A percentile compares a stretch with the other conserved stretches of the same genome.
Evolutionary conservation across 2,329 filamentous ascomycete species (phyloP).

Genomic region (Ophiostoma fasciatum): DNA sequence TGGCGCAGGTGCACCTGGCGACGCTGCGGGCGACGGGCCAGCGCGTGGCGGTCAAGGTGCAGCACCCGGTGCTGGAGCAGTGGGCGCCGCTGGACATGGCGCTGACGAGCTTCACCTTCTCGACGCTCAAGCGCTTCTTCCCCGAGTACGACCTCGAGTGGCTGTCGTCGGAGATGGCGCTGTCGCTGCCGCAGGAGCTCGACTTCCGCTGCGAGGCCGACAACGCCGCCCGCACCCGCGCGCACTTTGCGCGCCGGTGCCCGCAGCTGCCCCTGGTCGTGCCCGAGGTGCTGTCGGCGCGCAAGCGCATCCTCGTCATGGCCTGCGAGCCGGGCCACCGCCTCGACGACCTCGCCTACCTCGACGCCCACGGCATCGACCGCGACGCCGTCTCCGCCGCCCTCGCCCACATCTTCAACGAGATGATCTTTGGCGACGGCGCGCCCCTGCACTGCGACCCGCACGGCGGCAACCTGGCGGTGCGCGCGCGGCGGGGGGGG

Average conservation of each 20-base stretch:
- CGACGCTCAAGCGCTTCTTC: conserved; percentile 80
- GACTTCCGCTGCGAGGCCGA: conserved; percentile 76
- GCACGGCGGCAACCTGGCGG: conserved; percentile 89
- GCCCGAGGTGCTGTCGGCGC: conserved; percentile 79
- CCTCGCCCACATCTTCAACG: conserved; percentile 87
- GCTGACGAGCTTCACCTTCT: conserved; percentile 79
- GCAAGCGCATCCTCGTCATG: conserved; percentile 86
- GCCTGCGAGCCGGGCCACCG: conserved; percentile 77
- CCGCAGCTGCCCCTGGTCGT: conserved; percentile 71
- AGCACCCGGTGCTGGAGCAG: conserved; percentile 78
- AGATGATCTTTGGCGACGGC: conserved; percentile 91
- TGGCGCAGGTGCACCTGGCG: conserved; percentile 88
- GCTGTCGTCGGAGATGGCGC: conserved; percentile 86
- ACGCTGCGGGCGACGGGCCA: conserved; percentile 68
- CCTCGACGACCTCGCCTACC: conserved; percentile 74
- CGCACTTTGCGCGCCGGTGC: conserved; percentile 59
- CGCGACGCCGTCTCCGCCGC: conserved; percentile 90
- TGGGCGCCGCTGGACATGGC: conserved; percentile 82
- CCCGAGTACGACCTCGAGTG: conserved; percentile 96
- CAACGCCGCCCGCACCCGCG: conserved; percentile 66
- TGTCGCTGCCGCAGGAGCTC: conserved; percentile 78
- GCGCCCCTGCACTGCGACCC: conserved; percentile 93
- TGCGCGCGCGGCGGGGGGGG: conserved; percentile 27
- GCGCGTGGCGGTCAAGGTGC: conserved; percentile 89
- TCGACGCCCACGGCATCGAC: conserved; percentile 78